A percentile compares a stretch with the other conserved stretches of the same genome.
Conservation (phyloP, 2,329 filamentous ascomycete species). For the Diaporthe sp. region DNA sequence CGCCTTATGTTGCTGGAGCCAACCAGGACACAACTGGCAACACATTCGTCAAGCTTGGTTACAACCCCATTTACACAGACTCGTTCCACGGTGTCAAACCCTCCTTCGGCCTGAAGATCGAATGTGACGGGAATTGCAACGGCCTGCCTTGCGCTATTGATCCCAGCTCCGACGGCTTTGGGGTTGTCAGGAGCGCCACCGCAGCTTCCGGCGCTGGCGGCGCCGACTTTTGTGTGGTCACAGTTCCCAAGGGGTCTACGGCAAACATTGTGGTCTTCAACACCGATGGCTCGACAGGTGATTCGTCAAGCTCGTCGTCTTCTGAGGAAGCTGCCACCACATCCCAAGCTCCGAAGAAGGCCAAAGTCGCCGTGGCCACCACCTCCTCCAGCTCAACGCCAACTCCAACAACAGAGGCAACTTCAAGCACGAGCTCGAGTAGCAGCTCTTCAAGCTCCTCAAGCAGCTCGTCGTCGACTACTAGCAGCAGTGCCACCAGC, state of each 20-base stretch:
- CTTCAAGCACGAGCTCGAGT: constrained; percentile 43
- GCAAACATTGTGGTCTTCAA: constrained; percentile 77
- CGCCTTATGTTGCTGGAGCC: constrained; percentile 81
- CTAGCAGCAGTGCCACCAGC: constrained; percentile 24
- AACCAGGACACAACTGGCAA: constrained; percentile 76
- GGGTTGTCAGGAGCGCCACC: constrained; percentile 70
- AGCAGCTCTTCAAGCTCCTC: constrained; percentile 19
- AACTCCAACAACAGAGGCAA: constrained; percentile 40
- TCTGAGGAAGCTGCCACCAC: constrained; percentile 46
- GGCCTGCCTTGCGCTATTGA: constrained; percentile 83
- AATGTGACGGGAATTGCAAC: constrained; percentile 77
- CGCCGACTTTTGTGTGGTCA: constrained; percentile 82
- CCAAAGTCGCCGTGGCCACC: constrained; percentile 7
- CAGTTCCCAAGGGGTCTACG: constrained; percentile 74
- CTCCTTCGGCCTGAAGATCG: constrained; percentile 77
- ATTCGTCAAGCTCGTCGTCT: constrained; percentile 43
- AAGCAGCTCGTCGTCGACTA: constrained; percentile 13
- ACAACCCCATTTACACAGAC: constrained; percentile 81
- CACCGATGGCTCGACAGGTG: constrained; percentile 57
- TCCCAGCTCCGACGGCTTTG: constrained; percentile 67
- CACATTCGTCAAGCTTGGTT: constrained; percentile 82
- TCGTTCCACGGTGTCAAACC: constrained; percentile 71
- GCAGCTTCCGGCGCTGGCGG: constrained; percentile 74
- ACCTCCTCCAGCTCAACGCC: constrained; percentile 37
- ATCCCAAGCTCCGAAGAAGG: not conserved